Evolutionary conservation across 2,329 filamentous ascomycete species (phyloP).

Genomic region (Aotearoamyces nothofagi): DNA sequence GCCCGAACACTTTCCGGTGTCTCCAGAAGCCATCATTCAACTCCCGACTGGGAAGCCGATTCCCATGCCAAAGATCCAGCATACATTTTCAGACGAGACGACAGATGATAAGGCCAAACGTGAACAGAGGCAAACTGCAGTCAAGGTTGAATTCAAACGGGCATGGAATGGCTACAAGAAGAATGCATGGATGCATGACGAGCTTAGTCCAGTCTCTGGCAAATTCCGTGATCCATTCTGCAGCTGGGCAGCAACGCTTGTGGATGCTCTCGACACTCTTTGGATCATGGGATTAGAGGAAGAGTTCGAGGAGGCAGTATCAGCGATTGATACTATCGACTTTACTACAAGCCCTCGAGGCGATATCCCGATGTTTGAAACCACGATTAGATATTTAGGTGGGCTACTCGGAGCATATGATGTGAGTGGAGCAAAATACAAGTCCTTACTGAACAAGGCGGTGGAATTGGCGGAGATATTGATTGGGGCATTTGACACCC

Average conservation of each 20-base stretch:
- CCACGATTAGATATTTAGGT: conserved; percentile 80
- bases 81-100: conserved; percentile 52
- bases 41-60: conserved; percentile 60
- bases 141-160: conserved; percentile 61
- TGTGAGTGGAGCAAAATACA: conserved; percentile 56
- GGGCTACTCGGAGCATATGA: conserved; percentile 80
- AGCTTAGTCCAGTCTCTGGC: conserved; percentile 60
- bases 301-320: conserved; percentile 67
- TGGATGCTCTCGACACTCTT: conserved; percentile 69
- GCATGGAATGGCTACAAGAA: conserved; percentile 74
- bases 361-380: conserved; percentile 84
- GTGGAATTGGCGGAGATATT: conserved; percentile 56
- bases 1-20: conserved; percentile 64
- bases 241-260: conserved; percentile 77
- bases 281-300: conserved; percentile 73
- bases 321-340: conserved; percentile 58
- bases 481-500: conserved; percentile 67
- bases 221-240: conserved; percentile 68
- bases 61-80: conserved; percentile 63
- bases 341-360: conserved; percentile 56
- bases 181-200: conserved; percentile 75
- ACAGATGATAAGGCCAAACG: conserved; percentile 44
- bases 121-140: conserved; percentile 42
- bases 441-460: conserved; percentile 54
- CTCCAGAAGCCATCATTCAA: conserved; percentile 51